Conservation (phyloP, 1,139 yeast species). For the Yamadazyma kanchanaburiensis region DNA sequence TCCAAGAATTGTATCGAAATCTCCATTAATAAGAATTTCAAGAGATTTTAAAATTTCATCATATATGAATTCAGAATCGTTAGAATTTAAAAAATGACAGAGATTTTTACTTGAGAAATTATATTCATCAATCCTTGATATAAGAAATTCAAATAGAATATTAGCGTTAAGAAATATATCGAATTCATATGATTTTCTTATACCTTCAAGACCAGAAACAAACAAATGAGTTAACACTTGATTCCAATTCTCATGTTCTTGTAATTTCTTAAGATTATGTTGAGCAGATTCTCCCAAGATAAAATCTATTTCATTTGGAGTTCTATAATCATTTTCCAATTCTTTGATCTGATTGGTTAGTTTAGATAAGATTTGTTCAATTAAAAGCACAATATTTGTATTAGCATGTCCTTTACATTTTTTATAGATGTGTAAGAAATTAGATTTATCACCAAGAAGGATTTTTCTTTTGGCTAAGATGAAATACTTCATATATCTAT, state of each 20-base stretch:
- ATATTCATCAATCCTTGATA: no score
- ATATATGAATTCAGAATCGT: no score
- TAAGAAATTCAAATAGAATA: no score
- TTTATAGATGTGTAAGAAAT: no score
- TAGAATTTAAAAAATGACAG: no score
- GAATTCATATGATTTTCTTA: no score
- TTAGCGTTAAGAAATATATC: no score
- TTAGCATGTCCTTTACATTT: conserved; percentile 3
- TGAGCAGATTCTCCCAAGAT: conserved; percentile 41
- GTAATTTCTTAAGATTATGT: conserved; percentile 41
- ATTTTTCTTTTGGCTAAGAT: conserved; percentile 59
- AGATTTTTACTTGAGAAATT: no score
- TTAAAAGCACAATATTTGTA: conserved; percentile 16
- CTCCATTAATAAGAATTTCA: conserved; percentile 33
- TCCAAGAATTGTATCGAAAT: conserved; percentile 35
- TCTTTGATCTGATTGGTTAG: conserved; percentile 42
- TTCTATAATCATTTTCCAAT: conserved; percentile 48
- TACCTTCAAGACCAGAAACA: no score
- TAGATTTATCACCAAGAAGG: conserved; percentile 39
- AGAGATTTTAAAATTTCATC: conserved; percentile 18
- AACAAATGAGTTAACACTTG: no score
- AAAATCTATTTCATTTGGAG: conserved; percentile 49
- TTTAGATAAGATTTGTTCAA: conserved; percentile 26
- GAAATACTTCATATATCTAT: conserved; percentile 46
- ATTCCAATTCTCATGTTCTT: no score